Evolutionary conservation across 768 basidiomycete species (phyloP), one percentile per base, ranked within the genome.

Genomic region (Suillus brevipes): DNA sequence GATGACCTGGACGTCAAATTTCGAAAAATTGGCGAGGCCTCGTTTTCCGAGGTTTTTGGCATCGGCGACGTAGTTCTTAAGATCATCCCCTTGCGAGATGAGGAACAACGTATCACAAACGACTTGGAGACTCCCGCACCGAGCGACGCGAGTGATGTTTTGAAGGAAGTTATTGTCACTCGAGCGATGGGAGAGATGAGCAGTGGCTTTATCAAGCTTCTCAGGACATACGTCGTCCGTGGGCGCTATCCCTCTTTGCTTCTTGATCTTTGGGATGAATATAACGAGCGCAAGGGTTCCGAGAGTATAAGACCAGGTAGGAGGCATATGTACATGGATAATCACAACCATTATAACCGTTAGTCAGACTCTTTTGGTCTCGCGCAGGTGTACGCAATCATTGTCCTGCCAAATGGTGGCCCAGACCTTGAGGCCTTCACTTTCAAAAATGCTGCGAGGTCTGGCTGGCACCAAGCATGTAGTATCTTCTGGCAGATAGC

Each of bases 1-100:
- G 68, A 71, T 42, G 70, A 65, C 69, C 77, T 69, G 69, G 68
- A 78, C 66, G 65, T 76, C 28, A 75, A 63, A 7, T 94, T 95
- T 77, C 82, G 78, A 68, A 99, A 99, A 77, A 89, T 98, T 55
- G 97, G 97, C 49, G 97, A 99, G 78, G 97, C 97, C 8, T 94
- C 92, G 58, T 99, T 91, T 76, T 97, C 94, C 0, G 97, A 99
- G 73, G 97, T 99, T 36, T 99, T 94, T 75, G 91, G 91, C 9
- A 89, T 95, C 60, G 90, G 90, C 3, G 86, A 91, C 68, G 87
- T 96, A 40, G 95, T 96, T n/a, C 82, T 96, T 67, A 97, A 96
- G 79, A 84, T 97, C 53, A 88, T 96, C 43, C 95, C 94, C 7
- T 76, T 95, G 43, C 82, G 87, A 59, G 81, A 85, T 66, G 87